Evolutionary conservation across 75 land plant species (phyloP).

Genomic region (Pinus tabuliformis): DNA sequence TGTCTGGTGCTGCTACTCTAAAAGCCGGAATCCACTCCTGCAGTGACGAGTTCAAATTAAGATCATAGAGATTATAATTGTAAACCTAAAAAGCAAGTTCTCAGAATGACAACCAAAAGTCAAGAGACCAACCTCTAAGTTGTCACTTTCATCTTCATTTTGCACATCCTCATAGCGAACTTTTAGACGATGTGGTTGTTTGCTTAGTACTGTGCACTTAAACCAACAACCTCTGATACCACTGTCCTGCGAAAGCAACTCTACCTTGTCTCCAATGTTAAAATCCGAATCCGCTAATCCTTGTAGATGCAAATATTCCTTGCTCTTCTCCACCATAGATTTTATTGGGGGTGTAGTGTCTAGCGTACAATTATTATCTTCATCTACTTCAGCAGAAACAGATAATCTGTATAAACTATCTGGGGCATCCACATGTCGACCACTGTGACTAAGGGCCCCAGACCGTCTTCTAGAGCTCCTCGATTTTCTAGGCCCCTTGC

Average conservation of each 20-base stretch:
- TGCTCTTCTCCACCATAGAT: background rate
- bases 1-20: slow-evolving; percentile 48
- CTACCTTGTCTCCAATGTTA: slow-evolving; percentile 52
- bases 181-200: slow-evolving; percentile 48
- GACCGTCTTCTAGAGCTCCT: slow-evolving; percentile 9
- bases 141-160: slow-evolving; percentile 60
- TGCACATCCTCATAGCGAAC: slow-evolving; percentile 68
- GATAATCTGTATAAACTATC: background rate
- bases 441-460: background rate
- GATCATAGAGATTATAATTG: background rate
- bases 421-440: too few species aligned
- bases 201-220: slow-evolving; percentile 52
- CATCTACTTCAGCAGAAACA: background rate
- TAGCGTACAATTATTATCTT: background rate
- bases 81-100: background rate
- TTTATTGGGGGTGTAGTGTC: background rate
- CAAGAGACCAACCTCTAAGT: slow-evolving; percentile 54
- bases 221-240: slow-evolving; percentile 94
- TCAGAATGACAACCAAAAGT: background rate
- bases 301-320: background rate
- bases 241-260: slow-evolving; percentile 83
- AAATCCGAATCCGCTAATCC: background rate
- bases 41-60: slow-evolving; percentile 2
- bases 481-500: slow-evolving; percentile 32
- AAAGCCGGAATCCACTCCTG: slow-evolving; percentile 77